phyloP scores from a whole-genome alignment of 805 yeast species.

The Myxozyma monticola region DNA sequence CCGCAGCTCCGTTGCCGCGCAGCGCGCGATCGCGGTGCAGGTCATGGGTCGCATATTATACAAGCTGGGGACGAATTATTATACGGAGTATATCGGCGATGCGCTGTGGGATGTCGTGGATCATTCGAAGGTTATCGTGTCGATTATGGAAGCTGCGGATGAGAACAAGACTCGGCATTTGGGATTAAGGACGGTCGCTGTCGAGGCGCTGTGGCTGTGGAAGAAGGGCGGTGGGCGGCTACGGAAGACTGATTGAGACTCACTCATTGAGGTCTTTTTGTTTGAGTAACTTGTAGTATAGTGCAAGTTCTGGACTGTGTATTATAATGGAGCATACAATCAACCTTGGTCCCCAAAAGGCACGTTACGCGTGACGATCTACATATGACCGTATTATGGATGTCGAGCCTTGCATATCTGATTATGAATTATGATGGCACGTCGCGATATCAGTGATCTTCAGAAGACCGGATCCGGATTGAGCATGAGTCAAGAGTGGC shows the following conservation, averaged over 20 bases:
- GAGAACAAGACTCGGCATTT: constrained; percentile 62
- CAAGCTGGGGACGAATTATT: constrained; percentile 61
- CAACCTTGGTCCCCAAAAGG: neutral
- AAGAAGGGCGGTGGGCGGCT: constrained; percentile 40
- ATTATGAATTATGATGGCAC: no score
- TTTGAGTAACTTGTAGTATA: no score
- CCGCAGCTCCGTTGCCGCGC: constrained; percentile 78
- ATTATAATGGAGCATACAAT: neutral
- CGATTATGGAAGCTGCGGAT: constrained; percentile 62
- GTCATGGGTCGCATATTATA: constrained; percentile 84
- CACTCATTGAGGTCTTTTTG: no score
- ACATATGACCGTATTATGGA: no score
- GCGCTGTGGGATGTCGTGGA: constrained; percentile 73
- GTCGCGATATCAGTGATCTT: no score
- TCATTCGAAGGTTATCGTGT: constrained; percentile 60
- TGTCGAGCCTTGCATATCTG: no score
- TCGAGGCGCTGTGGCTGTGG: constrained; percentile 92
- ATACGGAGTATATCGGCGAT: constrained; percentile 49
- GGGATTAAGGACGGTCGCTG: constrained; percentile 77
- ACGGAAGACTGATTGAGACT: constrained; percentile 22
- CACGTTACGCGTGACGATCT: no score
- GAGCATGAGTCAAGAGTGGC: no score
- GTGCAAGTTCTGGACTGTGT: no score
- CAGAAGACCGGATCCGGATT: no score
- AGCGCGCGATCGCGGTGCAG: constrained; percentile 81